These are phyloP conservation scores for Alternaria burnsii DNA, from an alignment of 2,329 filamentous ascomycete species.

Conservation along the genomic window DNA sequence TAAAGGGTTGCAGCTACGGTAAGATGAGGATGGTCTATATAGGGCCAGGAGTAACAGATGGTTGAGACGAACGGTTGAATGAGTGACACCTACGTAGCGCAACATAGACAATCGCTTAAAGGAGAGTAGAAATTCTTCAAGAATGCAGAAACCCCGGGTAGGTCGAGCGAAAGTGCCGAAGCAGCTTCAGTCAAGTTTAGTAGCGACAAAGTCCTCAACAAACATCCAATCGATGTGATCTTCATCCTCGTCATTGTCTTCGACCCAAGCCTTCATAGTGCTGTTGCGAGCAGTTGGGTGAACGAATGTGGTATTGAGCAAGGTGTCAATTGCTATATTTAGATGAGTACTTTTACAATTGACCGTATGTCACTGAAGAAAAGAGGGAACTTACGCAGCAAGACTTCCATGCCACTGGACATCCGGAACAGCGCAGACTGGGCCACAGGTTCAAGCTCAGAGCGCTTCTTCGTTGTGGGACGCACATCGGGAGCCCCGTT, in stretches of 20 bases:
- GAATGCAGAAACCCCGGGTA: neutral
- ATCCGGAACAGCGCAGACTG: constrained; percentile 1
- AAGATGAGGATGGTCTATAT: neutral
- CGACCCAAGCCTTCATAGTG: neutral
- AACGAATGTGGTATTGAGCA: neutral
- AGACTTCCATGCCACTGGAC: neutral
- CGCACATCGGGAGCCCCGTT: neutral
- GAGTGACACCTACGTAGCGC: neutral
- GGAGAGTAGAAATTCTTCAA: neutral
- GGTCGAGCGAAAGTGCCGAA: neutral
- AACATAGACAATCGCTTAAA: neutral
- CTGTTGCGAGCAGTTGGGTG: neutral
- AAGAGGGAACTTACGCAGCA: neutral
- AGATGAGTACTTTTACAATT: neutral
- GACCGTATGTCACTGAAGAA: neutral
- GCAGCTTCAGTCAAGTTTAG: neutral
- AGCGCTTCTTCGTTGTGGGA: neutral
- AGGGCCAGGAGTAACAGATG: neutral
- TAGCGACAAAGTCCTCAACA: neutral
- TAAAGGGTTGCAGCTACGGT: neutral
- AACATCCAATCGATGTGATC: neutral
- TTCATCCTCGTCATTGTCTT: neutral
- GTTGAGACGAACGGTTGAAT: too few relatives aligned
- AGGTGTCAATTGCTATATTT: neutral
- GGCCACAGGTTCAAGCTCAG: neutral